Conservation (phyloP, 441 rosid species). For the Kokia cookei region DNA sequence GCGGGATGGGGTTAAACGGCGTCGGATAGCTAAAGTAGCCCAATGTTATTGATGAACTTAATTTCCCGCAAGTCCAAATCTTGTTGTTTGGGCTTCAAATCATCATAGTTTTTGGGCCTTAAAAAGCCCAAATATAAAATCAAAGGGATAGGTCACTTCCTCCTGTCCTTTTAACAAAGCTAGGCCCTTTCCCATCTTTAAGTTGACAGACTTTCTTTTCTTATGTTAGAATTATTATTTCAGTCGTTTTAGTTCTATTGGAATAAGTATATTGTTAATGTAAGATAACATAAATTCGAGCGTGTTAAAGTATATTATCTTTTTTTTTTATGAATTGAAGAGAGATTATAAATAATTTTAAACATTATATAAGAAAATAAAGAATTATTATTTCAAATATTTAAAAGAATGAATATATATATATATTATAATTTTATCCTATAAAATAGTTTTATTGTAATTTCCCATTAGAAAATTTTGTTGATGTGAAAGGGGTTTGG, state of each 20-base stretch:
- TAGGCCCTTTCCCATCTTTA: background rate
- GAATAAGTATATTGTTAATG: no score
- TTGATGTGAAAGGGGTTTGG: background rate
- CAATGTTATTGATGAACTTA: background rate
- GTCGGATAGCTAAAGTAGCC: background rate
- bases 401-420: no score
- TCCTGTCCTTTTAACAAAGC: background rate
- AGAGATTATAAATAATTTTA: accelerated
- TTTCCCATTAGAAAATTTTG: no score
- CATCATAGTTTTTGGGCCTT: background rate
- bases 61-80: background rate
- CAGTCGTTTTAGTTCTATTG: no score
- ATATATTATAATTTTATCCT: background rate
- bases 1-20: background rate
- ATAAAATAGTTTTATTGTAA: background rate
- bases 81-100: background rate
- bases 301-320: accelerated
- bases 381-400: no score
- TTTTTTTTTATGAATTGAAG: accelerated
- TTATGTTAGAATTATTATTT: background rate
- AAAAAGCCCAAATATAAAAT: background rate
- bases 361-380: accelerated
- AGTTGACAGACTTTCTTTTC: background rate
- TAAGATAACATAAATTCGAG: no score
- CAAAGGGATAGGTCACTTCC: background rate